These are phyloP conservation scores for Verticillium nubilum DNA, from an alignment of 2,329 filamentous ascomycete genomes.

Conservation along the genomic window DNA sequence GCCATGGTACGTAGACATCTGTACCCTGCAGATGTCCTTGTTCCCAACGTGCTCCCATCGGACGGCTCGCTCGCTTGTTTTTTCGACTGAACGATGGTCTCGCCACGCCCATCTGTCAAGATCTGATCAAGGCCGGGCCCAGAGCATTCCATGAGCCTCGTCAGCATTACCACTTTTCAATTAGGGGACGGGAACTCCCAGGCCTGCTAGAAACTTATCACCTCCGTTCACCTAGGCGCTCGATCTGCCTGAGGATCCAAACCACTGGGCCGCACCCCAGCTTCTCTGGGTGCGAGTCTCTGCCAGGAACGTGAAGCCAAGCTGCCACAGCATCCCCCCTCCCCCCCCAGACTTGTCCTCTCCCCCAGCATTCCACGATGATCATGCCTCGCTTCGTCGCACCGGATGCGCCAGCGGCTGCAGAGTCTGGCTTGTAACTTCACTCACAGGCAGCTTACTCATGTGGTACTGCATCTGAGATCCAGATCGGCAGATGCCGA, in stretches of 20 bases:
- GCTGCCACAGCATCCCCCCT: background rate
- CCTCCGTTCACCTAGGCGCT: background rate
- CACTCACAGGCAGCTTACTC: too few relatives aligned
- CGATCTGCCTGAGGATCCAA: background rate
- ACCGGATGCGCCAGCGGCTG: background rate
- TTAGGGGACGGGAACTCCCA: background rate
- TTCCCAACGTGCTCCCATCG: background rate
- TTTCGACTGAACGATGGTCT: background rate
- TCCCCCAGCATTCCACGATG: background rate
- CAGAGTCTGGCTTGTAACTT: too few relatives aligned
- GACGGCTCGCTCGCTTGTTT: background rate
- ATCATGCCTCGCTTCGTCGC: background rate
- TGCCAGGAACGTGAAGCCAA: background rate
- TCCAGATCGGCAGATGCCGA: background rate
- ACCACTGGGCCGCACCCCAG: too few relatives aligned
- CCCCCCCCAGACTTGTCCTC: background rate
- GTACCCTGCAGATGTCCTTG: background rate
- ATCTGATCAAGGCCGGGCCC: background rate
- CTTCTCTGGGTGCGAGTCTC: too few relatives aligned
- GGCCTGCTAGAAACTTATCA: background rate
- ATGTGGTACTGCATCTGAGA: background rate
- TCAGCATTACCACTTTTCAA: background rate
- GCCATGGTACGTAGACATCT: background rate
- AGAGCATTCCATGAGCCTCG: background rate
- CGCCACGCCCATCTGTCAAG: background rate